Evolutionary conservation across 208 protist species (phyloP).

Genomic region (Crithidia brevicula): DNA sequence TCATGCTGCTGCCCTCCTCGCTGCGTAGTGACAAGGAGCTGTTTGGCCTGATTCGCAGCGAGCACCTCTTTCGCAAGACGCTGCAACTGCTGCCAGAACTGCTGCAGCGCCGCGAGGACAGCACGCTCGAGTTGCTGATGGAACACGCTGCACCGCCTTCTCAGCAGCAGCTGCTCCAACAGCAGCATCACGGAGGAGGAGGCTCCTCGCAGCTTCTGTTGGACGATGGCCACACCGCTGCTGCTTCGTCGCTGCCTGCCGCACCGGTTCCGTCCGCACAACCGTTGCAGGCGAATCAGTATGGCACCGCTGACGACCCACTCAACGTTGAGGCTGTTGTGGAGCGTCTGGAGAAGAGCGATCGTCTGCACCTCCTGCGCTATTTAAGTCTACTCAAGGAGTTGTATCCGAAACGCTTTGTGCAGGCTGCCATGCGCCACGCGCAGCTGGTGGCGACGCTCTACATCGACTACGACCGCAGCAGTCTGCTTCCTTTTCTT

Average conservation of each 20-base stretch:
- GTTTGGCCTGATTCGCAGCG: constrained; percentile 31
- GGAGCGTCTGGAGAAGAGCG: constrained; percentile 43
- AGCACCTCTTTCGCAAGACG: constrained; percentile 42
- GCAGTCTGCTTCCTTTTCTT: constrained; percentile 60
- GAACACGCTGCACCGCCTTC: constrained; percentile 35
- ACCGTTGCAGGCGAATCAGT: constrained; percentile 12
- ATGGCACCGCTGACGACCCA: constrained; percentile 28
- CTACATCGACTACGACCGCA: constrained; percentile 76
- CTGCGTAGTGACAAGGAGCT: constrained; percentile 29
- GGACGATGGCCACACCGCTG: not conserved
- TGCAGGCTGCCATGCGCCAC: constrained; percentile 33
- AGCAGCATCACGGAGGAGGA: not conserved
- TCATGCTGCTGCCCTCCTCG: constrained; percentile 51
- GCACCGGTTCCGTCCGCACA: not conserved
- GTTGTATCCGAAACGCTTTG: constrained; percentile 30
- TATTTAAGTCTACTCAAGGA: constrained; percentile 59
- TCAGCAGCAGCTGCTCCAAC: not conserved
- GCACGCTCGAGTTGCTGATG: constrained; percentile 58
- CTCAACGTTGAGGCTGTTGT: constrained; percentile 53
- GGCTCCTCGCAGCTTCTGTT: not conserved
- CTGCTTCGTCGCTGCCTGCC: not conserved
- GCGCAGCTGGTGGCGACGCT: constrained; percentile 75
- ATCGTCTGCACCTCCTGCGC: constrained; percentile 55
- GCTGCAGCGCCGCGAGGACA: constrained; percentile 50
- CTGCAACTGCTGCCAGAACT: constrained; percentile 56